These are phyloP conservation scores for Taiozyma sp. DNA, from an alignment of 1,139 yeast genomes.

Conservation along the genomic window DNA sequence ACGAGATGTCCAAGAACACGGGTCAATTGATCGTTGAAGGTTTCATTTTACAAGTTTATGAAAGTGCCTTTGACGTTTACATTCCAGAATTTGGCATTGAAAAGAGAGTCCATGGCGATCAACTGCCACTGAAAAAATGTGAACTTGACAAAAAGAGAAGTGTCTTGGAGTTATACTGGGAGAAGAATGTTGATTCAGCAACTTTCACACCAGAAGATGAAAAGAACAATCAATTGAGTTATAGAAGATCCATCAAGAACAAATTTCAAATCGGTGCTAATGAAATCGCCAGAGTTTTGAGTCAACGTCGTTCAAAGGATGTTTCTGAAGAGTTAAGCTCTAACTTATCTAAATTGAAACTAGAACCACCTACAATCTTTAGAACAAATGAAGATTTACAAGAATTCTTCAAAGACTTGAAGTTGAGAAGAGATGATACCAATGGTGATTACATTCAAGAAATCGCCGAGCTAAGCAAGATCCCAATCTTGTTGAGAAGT, in stretches of 20 bases:
- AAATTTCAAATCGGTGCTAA: constrained; percentile 70
- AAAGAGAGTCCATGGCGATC: constrained; percentile 97
- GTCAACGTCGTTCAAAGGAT: constrained; percentile 25
- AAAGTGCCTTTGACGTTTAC: constrained; percentile 91
- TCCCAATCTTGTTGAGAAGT: constrained; percentile 84
- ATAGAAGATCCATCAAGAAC: constrained; percentile 73
- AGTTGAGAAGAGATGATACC: constrained; percentile 53
- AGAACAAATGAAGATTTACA: constrained; percentile 37
- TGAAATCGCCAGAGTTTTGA: constrained; percentile 55
- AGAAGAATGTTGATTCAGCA: constrained; percentile 85
- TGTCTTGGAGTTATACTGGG: constrained; percentile 85
- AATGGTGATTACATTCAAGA: constrained; percentile 63
- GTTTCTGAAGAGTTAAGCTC: constrained; percentile 33
- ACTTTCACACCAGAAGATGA: constrained; percentile 90
- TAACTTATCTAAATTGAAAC: constrained; percentile 45
- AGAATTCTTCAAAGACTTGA: constrained; percentile 52
- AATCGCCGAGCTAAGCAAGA: constrained; percentile 67
- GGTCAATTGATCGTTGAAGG: constrained; percentile 87
- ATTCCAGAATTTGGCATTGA: constrained; percentile 96
- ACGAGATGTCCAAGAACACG: constrained; percentile 68
- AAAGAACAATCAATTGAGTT: constrained; percentile 59
- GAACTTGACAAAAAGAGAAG: constrained; percentile 75
- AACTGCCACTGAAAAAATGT: constrained; percentile 86
- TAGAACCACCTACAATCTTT: constrained; percentile 42
- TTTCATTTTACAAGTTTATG: constrained; percentile 87